phyloP scores from a whole-genome alignment of 345 rosid species.

The Syzygium aromaticum region DNA sequence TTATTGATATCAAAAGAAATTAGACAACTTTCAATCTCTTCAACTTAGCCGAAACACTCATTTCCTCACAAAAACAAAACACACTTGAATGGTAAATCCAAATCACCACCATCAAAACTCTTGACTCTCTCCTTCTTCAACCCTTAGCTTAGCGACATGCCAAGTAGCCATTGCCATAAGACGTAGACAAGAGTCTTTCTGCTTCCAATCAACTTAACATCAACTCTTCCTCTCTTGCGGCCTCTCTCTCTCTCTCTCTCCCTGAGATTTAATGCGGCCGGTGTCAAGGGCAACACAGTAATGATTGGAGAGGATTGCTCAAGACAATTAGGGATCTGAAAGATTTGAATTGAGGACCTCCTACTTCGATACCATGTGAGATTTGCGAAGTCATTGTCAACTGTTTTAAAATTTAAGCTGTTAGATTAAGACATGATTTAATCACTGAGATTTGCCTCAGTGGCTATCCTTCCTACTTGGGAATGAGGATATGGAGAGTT shows the following conservation, averaged over 20 bases:
- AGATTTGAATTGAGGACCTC: accelerated
- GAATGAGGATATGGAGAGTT: no score
- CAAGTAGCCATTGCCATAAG: background rate
- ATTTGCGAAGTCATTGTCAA: accelerated
- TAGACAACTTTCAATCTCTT: no score
- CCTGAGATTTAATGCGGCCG: background rate
- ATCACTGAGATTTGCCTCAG: no score
- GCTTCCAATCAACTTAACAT: background rate
- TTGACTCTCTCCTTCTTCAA: background rate
- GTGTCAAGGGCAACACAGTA: background rate
- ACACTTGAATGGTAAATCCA: background rate
- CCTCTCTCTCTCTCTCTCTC: background rate
- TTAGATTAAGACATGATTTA: no score
- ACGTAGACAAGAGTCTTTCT: background rate
- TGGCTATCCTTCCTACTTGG: no score
- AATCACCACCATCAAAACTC: background rate
- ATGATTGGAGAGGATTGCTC: background rate
- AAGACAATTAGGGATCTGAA: background rate
- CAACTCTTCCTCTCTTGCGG: background rate
- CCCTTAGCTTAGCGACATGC: background rate
- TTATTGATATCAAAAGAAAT: no score
- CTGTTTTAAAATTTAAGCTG: background rate
- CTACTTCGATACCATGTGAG: accelerated
- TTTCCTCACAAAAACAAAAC: no score
- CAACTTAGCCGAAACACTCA: no score